These are phyloP conservation scores for Leptodermis oblonga DNA, from an alignment of 257 asterid genomes.

Conservation along the genomic window DNA sequence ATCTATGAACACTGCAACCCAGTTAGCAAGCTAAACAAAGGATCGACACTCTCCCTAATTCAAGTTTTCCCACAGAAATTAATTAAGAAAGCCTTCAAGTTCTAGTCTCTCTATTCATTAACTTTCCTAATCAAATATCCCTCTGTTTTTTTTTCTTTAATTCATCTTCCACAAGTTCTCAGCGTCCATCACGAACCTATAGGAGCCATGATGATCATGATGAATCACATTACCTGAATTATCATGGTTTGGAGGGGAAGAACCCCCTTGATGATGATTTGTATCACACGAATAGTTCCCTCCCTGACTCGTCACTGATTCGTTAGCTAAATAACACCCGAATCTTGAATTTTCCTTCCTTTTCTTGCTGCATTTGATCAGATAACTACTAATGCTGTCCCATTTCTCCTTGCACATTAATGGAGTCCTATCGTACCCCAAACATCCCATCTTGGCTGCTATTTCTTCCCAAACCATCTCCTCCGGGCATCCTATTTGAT, in stretches of 20 bases:
- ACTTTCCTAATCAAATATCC: slow-evolving; percentile 9
- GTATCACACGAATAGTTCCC: slow-evolving; percentile 28
- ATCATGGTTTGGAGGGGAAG: slow-evolving; percentile 23
- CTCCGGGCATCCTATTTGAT: slow-evolving; percentile 32
- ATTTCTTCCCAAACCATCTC: slow-evolving; percentile 70
- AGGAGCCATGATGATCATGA: slow-evolving; percentile 53
- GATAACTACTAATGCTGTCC: slow-evolving; percentile 49
- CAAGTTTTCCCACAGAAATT: slow-evolving; percentile 2
- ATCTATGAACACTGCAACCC: slow-evolving; percentile 9
- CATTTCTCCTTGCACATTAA: slow-evolving; percentile 60
- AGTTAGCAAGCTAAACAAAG: slow-evolving; percentile 13
- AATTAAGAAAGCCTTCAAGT: slow-evolving; percentile 8
- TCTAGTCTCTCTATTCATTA: slow-evolving; percentile 4
- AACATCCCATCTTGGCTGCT: slow-evolving; percentile 49
- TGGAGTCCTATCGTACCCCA: slow-evolving; percentile 63
- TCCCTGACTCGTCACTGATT: slow-evolving; percentile 30
- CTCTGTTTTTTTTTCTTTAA: slow-evolving; percentile 4
- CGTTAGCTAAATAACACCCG: slow-evolving; percentile 30
- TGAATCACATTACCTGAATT: slow-evolving; percentile 28
- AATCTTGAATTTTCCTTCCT: slow-evolving; percentile 50
- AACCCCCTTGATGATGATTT: slow-evolving; percentile 30
- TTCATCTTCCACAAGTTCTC: slow-evolving; percentile 44
- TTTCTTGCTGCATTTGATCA: slow-evolving; percentile 50
- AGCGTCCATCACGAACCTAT: slow-evolving; percentile 71
- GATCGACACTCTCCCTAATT: slow-evolving; percentile 1